Percentiles rank a stretch among this genome's conserved stretches.
phyloP scores from a whole-genome alignment of 225 moss, liverwort and hornwort species.

The Antitrichia curtipendula region DNA sequence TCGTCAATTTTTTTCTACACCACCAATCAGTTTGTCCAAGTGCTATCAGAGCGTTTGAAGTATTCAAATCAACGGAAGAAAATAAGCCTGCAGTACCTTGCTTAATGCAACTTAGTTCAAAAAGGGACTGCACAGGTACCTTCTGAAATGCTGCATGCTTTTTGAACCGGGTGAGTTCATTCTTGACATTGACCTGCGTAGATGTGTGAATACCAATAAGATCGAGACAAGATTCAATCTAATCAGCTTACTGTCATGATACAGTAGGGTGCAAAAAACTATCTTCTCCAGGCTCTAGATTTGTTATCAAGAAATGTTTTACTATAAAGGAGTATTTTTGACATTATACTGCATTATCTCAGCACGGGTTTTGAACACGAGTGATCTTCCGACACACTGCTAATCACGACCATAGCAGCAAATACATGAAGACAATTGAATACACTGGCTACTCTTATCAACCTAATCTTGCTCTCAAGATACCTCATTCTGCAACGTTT shows the following conservation, averaged over 20 bases:
- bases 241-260: neutral
- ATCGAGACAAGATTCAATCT: neutral
- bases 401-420: neutral
- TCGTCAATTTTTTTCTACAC: slow-evolving; percentile 72
- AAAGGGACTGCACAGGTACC: slow-evolving; percentile 12
- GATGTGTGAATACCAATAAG: neutral
- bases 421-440: neutral
- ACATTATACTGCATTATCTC: neutral
- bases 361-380: neutral
- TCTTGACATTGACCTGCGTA: slow-evolving; percentile 38
- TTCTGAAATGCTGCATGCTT: slow-evolving; percentile 80
- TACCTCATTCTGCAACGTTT: slow-evolving; percentile 56
- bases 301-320: neutral
- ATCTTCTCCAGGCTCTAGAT: neutral
- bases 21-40: neutral
- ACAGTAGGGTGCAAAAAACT: neutral
- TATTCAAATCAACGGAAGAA: neutral
- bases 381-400: neutral
- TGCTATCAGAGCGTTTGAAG: neutral
- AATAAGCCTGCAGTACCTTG: neutral
- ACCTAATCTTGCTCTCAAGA: neutral
- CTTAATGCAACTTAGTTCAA: neutral
- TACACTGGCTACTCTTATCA: neutral
- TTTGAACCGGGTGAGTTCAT: slow-evolving; percentile 72
- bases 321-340: neutral